These are phyloP conservation scores for Claviceps purpurea DNA, from an alignment of 2,329 filamentous ascomycete species.

Conservation along the genomic window DNA sequence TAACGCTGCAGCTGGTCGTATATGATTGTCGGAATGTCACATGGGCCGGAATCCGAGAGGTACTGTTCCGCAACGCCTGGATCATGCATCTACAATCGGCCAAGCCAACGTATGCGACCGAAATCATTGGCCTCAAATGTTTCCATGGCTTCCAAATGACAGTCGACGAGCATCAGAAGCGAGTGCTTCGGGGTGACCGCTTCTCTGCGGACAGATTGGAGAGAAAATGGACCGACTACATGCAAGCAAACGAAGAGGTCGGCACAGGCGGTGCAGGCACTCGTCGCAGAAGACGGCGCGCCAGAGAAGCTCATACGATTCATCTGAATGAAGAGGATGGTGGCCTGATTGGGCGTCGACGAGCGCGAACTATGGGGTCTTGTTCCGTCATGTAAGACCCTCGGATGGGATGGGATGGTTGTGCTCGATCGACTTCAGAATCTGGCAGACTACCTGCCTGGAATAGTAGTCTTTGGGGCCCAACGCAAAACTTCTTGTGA, in stretches of 20 bases:
- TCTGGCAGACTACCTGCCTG: background rate
- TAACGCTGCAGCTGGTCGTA: conserved; percentile 64
- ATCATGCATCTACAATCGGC: conserved; percentile 36
- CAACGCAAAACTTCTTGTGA: background rate
- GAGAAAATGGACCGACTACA: conserved; percentile 84
- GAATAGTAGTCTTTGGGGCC: background rate
- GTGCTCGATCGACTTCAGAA: background rate
- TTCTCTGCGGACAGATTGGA: conserved; percentile 65
- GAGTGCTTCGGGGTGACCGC: conserved; percentile 66
- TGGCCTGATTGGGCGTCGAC: conserved; percentile 39
- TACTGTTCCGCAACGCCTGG: conserved; percentile 74
- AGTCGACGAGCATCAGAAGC: conserved; percentile 83
- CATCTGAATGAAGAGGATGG: conserved; percentile 73
- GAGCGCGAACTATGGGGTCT: conserved; percentile 48
- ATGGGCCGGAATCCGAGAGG: conserved; percentile 80
- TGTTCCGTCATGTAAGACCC: conserved; percentile 50
- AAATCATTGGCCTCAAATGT: conserved; percentile 79
- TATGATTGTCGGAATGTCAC: conserved; percentile 90
- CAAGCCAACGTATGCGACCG: conserved; percentile 49
- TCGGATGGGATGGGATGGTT: too few species aligned
- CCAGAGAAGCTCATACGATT: conserved; percentile 66
- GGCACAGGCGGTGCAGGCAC: conserved; percentile 52
- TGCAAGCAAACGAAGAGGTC: conserved; percentile 82
- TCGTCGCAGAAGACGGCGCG: conserved; percentile 59
- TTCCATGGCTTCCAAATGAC: conserved; percentile 95